These are phyloP conservation scores for Brachypodium distachyon DNA, from an alignment of 202 grass and related monocot species.

Conservation along the genomic window DNA sequence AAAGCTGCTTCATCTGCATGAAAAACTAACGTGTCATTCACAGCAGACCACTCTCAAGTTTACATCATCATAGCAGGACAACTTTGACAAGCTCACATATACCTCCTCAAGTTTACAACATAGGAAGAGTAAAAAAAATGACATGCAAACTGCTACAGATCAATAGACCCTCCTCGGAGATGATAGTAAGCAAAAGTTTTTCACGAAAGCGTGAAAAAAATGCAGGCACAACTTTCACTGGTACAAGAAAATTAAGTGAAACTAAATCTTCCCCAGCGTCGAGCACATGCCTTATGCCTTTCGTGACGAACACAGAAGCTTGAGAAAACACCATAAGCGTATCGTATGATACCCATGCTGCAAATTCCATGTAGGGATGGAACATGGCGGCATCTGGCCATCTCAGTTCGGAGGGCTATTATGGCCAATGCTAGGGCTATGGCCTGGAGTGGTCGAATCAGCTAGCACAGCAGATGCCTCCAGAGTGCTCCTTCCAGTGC, in stretches of 20 bases:
- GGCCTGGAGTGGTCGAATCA: constrained; percentile 35
- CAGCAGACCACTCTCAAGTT: background rate
- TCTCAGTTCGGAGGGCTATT: constrained; percentile 25
- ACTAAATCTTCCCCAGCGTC: constrained; percentile 17
- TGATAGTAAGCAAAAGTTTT: constrained; percentile 3
- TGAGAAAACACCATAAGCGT: constrained; percentile 12
- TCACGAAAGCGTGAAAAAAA: constrained; percentile 1
- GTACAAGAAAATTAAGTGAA: background rate
- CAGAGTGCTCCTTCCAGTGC: background rate
- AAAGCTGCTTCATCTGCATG: background rate
- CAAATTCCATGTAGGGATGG: background rate
- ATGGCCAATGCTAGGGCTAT: constrained; percentile 56
- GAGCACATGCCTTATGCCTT: constrained; percentile 8
- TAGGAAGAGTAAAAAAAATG: background rate
- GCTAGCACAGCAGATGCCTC: background rate
- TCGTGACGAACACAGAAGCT: background rate
- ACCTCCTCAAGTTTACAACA: constrained; percentile 27
- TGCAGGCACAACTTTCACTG: background rate
- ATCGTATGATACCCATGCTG: background rate
- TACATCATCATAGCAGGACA: background rate
- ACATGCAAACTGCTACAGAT: background rate
- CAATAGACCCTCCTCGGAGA: constrained; percentile 8
- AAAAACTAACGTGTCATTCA: background rate
- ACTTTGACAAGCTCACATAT: constrained; percentile 9
- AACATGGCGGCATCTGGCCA: background rate